Evolutionary conservation across 1,139 yeast species (phyloP), one percentile per base, ranked within the genome.

Genomic region (Citeromyces siamensis): DNA sequence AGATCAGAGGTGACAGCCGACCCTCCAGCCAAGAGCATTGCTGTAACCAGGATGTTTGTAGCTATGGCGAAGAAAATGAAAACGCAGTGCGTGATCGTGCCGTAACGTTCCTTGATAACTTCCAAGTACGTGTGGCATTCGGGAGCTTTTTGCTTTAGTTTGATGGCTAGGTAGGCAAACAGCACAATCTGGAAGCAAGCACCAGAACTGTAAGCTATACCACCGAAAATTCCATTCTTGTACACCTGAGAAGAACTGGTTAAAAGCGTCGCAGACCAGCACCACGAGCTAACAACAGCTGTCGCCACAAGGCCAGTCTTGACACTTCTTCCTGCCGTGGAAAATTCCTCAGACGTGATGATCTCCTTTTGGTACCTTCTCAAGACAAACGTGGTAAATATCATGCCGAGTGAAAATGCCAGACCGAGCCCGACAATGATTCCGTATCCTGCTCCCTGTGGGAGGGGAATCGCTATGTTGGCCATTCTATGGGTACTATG

Each of bases 391-490:
- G 68, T 57, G 38, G 62, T 52, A 27, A 44, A 35, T 10, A 58
- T 50, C 66, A 64, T 63, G 5, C 62, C 40, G 1, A 58, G 36
- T 8, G 69, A 67, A 46, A 64, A 64, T 5, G 56, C 62, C 5
- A 62, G 61, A 10, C 69, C 68, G 5, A 64, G 40, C 4, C 64
- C 68, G 19, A 64, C 41, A 27, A 59, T 57, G 44, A 57, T 56
- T 20, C 64, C 63, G 47, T 64, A 64, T 8, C 68, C 68, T n/a
- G 83, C 88, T 35, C 83, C 79, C 54, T 80, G 82, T 3, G 79
- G 71, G 18, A 75, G 57, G 3, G 72, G 68, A 33, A 47, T 37
- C 12, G 38, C 45, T 22, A 23, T 12, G 10, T 5, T n/a, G 8
- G 28, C 5, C 28, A 23, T 23, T n/a, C n/a, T n/a, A n/a, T n/a